Evolutionary conservation across 192 early-diverging fungal genomes (phyloP).

Genomic region (Piromyces sp.): DNA sequence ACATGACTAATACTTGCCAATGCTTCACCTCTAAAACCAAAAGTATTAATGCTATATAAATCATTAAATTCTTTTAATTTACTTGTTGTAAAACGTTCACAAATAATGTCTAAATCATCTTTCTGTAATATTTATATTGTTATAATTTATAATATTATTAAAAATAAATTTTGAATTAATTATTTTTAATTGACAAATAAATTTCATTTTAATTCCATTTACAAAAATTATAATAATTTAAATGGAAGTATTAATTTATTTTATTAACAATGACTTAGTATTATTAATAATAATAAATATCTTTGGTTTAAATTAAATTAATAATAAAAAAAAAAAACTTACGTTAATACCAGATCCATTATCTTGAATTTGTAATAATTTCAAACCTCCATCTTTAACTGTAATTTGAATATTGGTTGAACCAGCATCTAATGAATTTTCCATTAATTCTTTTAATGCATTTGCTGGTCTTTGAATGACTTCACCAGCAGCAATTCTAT

Average conservation of each 20-base stretch:
- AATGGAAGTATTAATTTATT: no score
- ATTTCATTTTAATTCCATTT: no score
- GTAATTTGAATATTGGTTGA: conserved; percentile 66
- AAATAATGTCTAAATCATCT: conserved; percentile 77
- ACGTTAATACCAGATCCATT: conserved; percentile 80
- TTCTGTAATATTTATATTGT: conserved; percentile 14
- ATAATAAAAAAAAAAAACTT: conserved; percentile 6
- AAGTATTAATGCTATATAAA: conserved; percentile 64
- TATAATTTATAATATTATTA: no score
- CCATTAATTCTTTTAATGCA: conserved; percentile 89
- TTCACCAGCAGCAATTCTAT: conserved; percentile 95
- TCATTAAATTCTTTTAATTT: conserved; percentile 79
- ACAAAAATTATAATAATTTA: no score
- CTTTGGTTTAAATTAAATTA: no score
- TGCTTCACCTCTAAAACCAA: conserved; percentile 93
- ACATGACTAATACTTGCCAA: conserved; percentile 92
- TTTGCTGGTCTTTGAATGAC: conserved; percentile 89
- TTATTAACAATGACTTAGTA: no score
- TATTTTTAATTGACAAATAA: no score
- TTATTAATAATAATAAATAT: no score
- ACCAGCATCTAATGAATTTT: conserved; percentile 89
- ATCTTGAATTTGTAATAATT: conserved; percentile 85
- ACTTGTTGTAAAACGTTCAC: conserved; percentile 89
- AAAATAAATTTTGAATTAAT: no score
- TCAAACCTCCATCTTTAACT: conserved; percentile 81